phyloP scores from a whole-genome alignment of 176 grass and related monocot genomes.

The Pharus latifolius region DNA sequence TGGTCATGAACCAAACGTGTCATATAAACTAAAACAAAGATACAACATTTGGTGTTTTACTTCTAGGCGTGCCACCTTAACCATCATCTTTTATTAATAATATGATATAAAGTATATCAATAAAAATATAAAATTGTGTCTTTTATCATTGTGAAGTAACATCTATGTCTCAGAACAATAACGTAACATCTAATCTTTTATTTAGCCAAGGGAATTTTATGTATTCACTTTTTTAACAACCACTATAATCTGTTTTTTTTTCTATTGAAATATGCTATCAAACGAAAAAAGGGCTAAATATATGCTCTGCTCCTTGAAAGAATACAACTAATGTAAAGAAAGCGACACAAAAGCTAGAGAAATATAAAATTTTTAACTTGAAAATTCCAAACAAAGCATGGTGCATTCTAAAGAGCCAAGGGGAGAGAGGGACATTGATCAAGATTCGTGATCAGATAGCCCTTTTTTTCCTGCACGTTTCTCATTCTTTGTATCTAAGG shows the following conservation, averaged over 20 bases:
- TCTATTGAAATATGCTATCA: background rate
- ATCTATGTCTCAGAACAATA: too few relatives aligned
- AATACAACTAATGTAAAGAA: background rate
- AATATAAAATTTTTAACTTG: background rate
- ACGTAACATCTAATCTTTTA: too few relatives aligned
- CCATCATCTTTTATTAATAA: too few relatives aligned
- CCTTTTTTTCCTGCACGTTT: conserved; percentile 15
- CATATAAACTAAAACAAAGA: too few relatives aligned
- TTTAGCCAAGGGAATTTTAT: background rate
- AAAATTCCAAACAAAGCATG: background rate
- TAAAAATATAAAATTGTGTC: too few relatives aligned
- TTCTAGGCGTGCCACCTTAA: too few relatives aligned
- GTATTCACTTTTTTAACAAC: background rate
- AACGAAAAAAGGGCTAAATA: conserved; percentile 16
- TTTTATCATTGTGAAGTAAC: too few relatives aligned
- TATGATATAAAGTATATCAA: too few relatives aligned
- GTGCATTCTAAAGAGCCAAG: background rate
- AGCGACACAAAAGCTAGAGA: background rate
- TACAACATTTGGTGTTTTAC: too few relatives aligned
- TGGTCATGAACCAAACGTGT: too few relatives aligned
- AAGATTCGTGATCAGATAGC: background rate
- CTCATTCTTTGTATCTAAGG: conserved; percentile 33
- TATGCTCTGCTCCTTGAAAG: background rate
- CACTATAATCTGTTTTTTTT: background rate
- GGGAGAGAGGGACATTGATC: background rate